These are phyloP conservation scores for Cladophialophora exuberans DNA, from an alignment of 2,329 filamentous ascomycete species.

Conservation along the genomic window DNA sequence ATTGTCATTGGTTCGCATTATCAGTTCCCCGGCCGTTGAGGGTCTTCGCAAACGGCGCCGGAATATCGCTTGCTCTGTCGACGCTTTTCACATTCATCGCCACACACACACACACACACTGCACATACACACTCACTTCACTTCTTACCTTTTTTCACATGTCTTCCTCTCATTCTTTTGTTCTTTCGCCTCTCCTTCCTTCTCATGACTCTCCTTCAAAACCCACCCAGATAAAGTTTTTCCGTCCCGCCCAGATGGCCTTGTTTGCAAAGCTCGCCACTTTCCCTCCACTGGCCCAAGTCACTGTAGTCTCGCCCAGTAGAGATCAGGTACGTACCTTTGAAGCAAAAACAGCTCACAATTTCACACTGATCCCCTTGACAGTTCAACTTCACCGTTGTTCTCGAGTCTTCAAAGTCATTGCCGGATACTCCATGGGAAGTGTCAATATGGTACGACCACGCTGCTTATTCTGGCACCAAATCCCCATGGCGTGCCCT, in stretches of 20 bases:
- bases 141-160: slow-evolving; percentile 17
- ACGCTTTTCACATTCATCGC: slow-evolving; percentile 5
- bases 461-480: slow-evolving; percentile 49
- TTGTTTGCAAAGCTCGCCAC: slow-evolving; percentile 61
- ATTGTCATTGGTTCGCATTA: no score
- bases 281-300: slow-evolving; percentile 75
- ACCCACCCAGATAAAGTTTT: slow-evolving; percentile 40
- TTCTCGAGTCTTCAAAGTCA: slow-evolving; percentile 67
- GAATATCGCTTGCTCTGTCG: neutral
- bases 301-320: slow-evolving; percentile 61
- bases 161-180: slow-evolving; percentile 23
- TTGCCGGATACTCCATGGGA: slow-evolving; percentile 67
- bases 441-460: slow-evolving; percentile 75
- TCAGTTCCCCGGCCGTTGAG: no score
- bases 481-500: slow-evolving; percentile 58
- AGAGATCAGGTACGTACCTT: slow-evolving; percentile 42
- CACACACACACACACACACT: neutral
- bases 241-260: slow-evolving; percentile 46
- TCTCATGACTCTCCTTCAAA: slow-evolving; percentile 20
- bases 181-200: slow-evolving; percentile 16
- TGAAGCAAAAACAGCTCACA: no score
- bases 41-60: no score
- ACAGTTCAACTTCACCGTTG: slow-evolving; percentile 64
- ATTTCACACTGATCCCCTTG: slow-evolving; percentile 11
- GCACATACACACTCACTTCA: slow-evolving; percentile 9